A percentile compares a stretch with the other conserved stretches of the same genome.
phyloP scores from a whole-genome alignment of 441 rosid genomes.

The Metrosideros polymorpha region DNA sequence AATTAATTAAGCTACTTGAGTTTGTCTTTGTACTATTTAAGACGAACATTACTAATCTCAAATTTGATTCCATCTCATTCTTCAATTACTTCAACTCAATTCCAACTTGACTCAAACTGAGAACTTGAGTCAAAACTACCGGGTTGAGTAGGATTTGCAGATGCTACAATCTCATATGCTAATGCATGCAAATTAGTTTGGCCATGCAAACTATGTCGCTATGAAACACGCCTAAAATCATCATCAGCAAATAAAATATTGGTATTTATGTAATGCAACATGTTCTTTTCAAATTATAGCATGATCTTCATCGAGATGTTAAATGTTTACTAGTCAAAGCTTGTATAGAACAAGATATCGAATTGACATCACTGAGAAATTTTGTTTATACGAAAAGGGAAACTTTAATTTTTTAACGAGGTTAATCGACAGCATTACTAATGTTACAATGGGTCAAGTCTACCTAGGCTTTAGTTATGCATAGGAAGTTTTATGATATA shows the following conservation, averaged over 20 bases:
- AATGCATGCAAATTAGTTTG: fast-evolving
- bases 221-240: fast-evolving
- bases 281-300: fast-evolving
- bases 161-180: background rate
- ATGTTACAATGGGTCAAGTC: background rate
- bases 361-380: fast-evolving
- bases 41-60: background rate
- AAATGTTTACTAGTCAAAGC: fast-evolving
- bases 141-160: fast-evolving
- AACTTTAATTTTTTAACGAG: background rate
- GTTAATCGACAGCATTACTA: background rate
- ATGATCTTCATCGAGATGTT: no score
- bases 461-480: background rate
- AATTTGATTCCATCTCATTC: background rate
- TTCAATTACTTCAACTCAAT: background rate
- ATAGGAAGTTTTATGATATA: background rate
- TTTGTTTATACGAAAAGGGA: background rate
- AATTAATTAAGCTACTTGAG: background rate
- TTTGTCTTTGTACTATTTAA: background rate
- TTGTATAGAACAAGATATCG: background rate
- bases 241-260: fast-evolving
- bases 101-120: fast-evolving
- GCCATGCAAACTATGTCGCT: background rate
- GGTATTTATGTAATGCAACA: background rate
- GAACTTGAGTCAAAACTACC: fast-evolving